Conservation (phyloP, 441 rosid genomes). For the Mallotus japonicus region DNA sequence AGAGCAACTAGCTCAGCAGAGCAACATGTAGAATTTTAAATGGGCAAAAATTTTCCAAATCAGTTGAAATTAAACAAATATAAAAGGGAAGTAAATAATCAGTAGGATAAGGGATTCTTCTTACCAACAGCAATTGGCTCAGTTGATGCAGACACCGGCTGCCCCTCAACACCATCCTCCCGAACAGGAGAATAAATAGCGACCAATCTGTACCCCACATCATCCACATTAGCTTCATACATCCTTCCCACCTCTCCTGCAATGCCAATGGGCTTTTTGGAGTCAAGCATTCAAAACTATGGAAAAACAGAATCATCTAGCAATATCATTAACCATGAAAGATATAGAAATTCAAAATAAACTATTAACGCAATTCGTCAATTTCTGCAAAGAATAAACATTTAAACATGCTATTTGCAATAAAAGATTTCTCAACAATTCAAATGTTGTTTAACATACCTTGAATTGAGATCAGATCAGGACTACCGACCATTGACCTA, state of each 20-base stretch:
- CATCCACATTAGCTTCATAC: constrained; percentile 99
- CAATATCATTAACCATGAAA: not conserved
- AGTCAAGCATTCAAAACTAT: constrained; percentile 15
- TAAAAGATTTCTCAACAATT: not conserved
- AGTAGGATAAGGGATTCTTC: constrained; percentile 15
- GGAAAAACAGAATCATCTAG: not conserved
- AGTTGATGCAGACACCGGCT: constrained; percentile 93
- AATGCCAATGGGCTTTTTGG: constrained; percentile 27
- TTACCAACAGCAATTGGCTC: constrained; percentile 94
- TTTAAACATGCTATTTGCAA: not conserved
- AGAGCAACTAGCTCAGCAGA: not conserved
- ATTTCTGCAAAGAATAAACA: not conserved
- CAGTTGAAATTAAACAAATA: not conserved
- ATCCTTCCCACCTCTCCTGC: constrained; percentile 91
- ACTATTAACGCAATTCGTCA: not conserved
- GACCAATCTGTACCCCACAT: constrained; percentile 93
- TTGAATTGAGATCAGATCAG: constrained; percentile 91
- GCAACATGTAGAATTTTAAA: not conserved
- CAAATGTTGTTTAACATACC: constrained; percentile 41
- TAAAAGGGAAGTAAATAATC: constrained; percentile 5
- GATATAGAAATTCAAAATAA: constrained; percentile 3
- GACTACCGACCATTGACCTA: constrained; percentile 96
- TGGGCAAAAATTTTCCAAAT: not conserved
- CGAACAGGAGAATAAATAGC: constrained; percentile 89
- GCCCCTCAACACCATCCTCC: constrained; percentile 96